Base-by-base conservation (phyloP, 306 rosid species). In the Dryas drummondii region DNA sequence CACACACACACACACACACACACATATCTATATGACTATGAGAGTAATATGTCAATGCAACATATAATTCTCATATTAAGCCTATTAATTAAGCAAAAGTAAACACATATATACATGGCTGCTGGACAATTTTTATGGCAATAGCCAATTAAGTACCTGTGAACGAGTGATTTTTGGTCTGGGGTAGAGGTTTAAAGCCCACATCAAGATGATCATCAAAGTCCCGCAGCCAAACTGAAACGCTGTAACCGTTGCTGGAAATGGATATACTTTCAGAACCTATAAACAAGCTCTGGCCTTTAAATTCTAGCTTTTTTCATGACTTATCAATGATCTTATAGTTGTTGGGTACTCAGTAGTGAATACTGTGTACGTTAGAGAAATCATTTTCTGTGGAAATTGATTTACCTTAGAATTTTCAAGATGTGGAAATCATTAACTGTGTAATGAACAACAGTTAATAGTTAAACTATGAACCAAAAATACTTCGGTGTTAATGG, bases 191-290 rank as follows among this genome's bases (percentile, higher is more conserved):
- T 91, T 89, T 26, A 89, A 71, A 32, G 75, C 19, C 97, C 94
- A 91, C 65, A 91, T 66, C 75, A 91, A 75, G 70, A 60, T 81
- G 48, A 86, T 83, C 85, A 87, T 80, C 73, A 87, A 5, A 2
- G 92, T 41, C 37, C 82, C 83, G 64, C 86, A 82, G 65, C 88
- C 88, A 44, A 84, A 79, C 51, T 91, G 91, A 76, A 89, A 85
- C 47, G 89, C 86, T 22, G 94, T 89, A 42, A 91, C 87, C 52
- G 94, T 91, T 73, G 97, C 92, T 80, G 94, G 94, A 86, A 91
- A 91, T 80, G 94, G 91, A 84, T 87, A 91, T 84, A 86, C 91
- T 91, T 91, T 89, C 87, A 91, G 86, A 87, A 89, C 91, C 97
- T 91, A 84, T 78, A 77, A 83, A 70, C 82, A 82, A 74, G 80